Conservation (phyloP, 495 filamentous ascomycete species). For the Tetracladium marchalianum region DNA sequence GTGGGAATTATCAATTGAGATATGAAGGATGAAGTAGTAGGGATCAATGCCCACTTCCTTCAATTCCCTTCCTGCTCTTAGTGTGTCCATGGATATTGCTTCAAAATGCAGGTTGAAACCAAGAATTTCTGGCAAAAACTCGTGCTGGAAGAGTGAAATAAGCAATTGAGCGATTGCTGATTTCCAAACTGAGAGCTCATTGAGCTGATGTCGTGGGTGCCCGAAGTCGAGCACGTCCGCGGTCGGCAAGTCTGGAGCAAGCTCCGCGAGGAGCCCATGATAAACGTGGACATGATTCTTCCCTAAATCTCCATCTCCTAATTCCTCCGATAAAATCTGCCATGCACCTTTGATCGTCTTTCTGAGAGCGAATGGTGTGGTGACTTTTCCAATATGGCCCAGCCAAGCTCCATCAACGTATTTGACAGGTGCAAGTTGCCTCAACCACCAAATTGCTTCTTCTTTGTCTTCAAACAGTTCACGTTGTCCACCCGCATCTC, state of each 20-base stretch:
- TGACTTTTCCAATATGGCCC: constrained; percentile 33
- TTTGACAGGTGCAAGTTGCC: constrained; percentile 33
- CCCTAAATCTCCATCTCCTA: constrained; percentile 36
- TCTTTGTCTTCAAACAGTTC: constrained; percentile 28
- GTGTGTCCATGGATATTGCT: constrained; percentile 28
- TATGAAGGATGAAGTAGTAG: constrained; percentile 41
- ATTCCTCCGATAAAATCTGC: constrained; percentile 41
- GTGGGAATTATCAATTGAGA: constrained; percentile 40
- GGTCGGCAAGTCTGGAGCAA: constrained; percentile 20
- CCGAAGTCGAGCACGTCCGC: constrained; percentile 26
- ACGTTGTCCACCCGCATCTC: constrained; percentile 18
- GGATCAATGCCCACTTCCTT: constrained; percentile 31
- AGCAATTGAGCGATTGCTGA: constrained; percentile 35
- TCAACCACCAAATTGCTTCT: constrained; percentile 33
- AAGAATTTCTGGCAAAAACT: constrained; percentile 42
- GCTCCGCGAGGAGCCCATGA: constrained; percentile 26
- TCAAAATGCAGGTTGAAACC: constrained; percentile 44
- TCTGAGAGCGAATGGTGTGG: constrained; percentile 27
- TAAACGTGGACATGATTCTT: constrained; percentile 40
- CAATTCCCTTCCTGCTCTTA: constrained; percentile 33
- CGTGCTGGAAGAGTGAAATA: constrained; percentile 34
- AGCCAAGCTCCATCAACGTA: constrained; percentile 43
- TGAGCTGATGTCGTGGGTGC: constrained; percentile 21
- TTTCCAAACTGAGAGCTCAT: constrained; percentile 30
- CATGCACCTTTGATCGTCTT: constrained; percentile 31